Evolutionary conservation across 345 rosid species (phyloP).

Genomic region (rapeseed (Brassica napus)): Da-Ae NC_063451.1:45907501-45908000

Average conservation of each 20-base stretch:
- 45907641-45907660: conserved; percentile 32
- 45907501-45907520: too few relatives aligned
- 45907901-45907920: conserved; percentile 7
- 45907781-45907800: conserved; percentile 37
- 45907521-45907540: too few relatives aligned
- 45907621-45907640: conserved; percentile 15
- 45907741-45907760: conserved; percentile 14
- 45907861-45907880: not conserved
- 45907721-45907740: conserved; percentile 2
- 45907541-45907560: too few relatives aligned
- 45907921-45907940: not conserved
- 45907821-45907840: conserved; percentile 20
- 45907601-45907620: not conserved
- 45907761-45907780: conserved; percentile 42
- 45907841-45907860: conserved; percentile 5
- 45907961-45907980: too few relatives aligned
- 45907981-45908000: too few relatives aligned
- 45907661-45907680: conserved; percentile 2
- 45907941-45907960: too few relatives aligned
- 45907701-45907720: not conserved
- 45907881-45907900: not conserved
- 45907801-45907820: conserved; percentile 23
- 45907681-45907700: not conserved
- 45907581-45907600: too few relatives aligned
- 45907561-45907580: too few relatives aligned